phyloP scores from a whole-genome alignment of 306 rosid genomes.

The Fragaria vesca region DNA sequence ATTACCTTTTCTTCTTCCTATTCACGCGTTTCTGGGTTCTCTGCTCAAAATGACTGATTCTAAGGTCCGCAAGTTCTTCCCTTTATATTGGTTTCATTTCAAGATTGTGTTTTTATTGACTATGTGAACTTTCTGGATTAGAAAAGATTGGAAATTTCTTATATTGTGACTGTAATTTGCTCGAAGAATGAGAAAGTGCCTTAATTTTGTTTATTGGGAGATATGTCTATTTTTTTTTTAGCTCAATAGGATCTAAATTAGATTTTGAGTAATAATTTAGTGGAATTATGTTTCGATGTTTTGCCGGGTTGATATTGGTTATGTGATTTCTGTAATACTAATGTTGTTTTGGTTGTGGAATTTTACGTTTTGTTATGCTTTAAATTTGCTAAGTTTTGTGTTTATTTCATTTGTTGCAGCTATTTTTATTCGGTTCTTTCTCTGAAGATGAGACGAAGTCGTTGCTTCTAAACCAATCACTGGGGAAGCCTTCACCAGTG shows the following conservation, averaged over 20 bases:
- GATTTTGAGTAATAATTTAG: not conserved
- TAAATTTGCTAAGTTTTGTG: not conserved
- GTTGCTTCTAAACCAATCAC: constrained; percentile 43
- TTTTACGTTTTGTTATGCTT: not conserved
- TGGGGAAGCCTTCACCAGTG: constrained; percentile 42
- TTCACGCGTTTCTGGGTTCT: constrained; percentile 21
- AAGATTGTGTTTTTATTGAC: not conserved
- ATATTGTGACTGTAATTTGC: not conserved
- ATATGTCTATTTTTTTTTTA: not conserved
- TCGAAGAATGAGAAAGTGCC: not conserved
- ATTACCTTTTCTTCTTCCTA: constrained; percentile 22
- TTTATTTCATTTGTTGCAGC: constrained; percentile 27
- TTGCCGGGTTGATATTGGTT: not conserved
- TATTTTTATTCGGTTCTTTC: constrained; percentile 83
- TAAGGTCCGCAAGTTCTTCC: constrained; percentile 42
- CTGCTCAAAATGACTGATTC: constrained; percentile 54
- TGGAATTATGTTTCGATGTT: not conserved
- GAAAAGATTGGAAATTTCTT: not conserved
- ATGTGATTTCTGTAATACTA: not conserved
- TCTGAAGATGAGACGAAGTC: constrained; percentile 84
- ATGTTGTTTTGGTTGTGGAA: not conserved
- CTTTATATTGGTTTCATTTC: not conserved
- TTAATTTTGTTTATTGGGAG: not conserved
- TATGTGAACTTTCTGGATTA: not conserved
- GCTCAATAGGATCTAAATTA: not conserved